phyloP scores from a whole-genome alignment of 345 rosid species.

The Pistacia atlantica region DNA sequence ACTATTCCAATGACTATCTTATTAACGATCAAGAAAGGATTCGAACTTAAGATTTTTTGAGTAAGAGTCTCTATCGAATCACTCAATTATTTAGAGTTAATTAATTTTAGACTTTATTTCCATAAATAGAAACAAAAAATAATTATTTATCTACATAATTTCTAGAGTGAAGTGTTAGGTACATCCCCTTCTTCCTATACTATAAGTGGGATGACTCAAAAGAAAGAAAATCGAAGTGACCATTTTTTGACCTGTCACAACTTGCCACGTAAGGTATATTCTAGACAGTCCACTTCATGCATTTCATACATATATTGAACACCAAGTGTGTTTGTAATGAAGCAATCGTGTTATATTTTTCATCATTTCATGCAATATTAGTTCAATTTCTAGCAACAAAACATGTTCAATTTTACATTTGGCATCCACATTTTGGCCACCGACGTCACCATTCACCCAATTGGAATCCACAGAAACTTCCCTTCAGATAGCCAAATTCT shows the following conservation, averaged over 20 bases:
- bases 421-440: background rate
- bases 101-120: too few relatives aligned
- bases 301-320: too few relatives aligned
- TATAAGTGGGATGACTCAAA: background rate
- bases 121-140: too few relatives aligned
- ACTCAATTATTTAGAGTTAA: too few relatives aligned
- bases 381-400: background rate
- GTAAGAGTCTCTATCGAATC: too few relatives aligned
- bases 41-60: too few relatives aligned
- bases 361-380: background rate
- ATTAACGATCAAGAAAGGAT: too few relatives aligned
- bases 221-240: background rate
- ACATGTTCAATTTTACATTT: background rate
- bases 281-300: background rate
- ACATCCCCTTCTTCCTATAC: too few relatives aligned
- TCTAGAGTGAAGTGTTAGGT: background rate
- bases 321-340: background rate
- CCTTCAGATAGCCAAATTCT: background rate
- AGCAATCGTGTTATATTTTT: background rate
- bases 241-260: background rate
- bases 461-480: background rate
- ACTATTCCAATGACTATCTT: too few relatives aligned
- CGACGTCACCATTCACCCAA: constrained; percentile 3
- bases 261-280: constrained; percentile 1
- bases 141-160: background rate